Evolutionary conservation across 768 basidiomycete species (phyloP), one percentile per base, ranked within the genome.

Genomic region (Kwoniella botswanensis): DNA sequence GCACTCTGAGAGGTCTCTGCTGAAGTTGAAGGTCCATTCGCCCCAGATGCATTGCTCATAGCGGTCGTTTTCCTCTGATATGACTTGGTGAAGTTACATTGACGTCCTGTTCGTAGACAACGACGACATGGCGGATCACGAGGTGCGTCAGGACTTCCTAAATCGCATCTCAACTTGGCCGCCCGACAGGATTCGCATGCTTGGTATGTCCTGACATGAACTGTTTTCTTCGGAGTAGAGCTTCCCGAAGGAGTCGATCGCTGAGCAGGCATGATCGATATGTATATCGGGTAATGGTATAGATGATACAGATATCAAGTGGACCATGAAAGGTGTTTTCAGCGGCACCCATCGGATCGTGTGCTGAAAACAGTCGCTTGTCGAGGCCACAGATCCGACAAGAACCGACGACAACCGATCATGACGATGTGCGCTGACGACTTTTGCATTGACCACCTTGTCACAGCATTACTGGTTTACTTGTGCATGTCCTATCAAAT

Each of bases 171-270:
- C n/a, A 61, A 22, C n/a, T 61, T 61, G 13, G 59, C 59, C 1
- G 59, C 59, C 21, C 59, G 35, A n/a, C 59, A 61, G 7, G 59
- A 61, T 43, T 61, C 59, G 21, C 59, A 61, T 11, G 59, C 59
- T 44, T 61, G 59, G 22, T 61, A 61, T 12, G 59, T 61, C 42
- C 59, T 22, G 9, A 61, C 59, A 61, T 61, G 59, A 21, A n/a
- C n/a, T 43, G 59, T 11, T 43, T 61, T 61, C 17, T 35, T 15
- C 6, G 15, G 18, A 17, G 18, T 15, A 7, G 59, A 18, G 15
- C 29, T 43, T 44, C 18, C 6, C 42, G 59, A 43, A n/a, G n/a
- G 42, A 15, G 41, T 22, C 15, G 59, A 26, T 6, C 59, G 35
- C 15, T 61, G 59, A 42, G 17, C 42, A 43, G 59, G 59, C 41